Evolutionary conservation across 2,329 filamentous ascomycete species (phyloP), one percentile per base, ranked within the genome.

Genomic region (Sporothrix dimorphospora): DNA sequence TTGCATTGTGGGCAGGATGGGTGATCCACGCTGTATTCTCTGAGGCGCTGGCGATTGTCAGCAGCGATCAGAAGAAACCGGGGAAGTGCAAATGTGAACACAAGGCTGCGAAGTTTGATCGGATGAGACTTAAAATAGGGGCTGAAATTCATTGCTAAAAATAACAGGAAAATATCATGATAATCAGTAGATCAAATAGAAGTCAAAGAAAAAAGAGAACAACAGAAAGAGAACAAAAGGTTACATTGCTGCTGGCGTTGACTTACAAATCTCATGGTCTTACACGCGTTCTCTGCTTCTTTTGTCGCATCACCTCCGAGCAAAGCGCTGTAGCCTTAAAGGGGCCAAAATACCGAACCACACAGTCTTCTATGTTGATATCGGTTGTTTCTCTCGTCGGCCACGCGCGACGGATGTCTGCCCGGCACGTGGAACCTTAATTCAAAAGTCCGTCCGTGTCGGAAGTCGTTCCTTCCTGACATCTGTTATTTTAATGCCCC

Each of bases 381-480:
- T 40, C 55, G 55, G 16, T 7, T 38, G 55, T 40, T 6, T 38
- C 14, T n/a, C 47, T 6, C n/a, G 49, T 16, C 53, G 53, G 16
- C 55, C 30, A 53, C 9, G 55, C 55, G 27, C 55, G 16, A 19
- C 51, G 51, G 51, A 65, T 21, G 38, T 38, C 51, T 14, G 24
- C 4, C 16, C 59, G 38, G 59, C 59, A 42, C 19, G 14, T 63
- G 14, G 34, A 42, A 42, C 57, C 57, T 63, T 42, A 63, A 63
- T 42, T 40, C 19, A 63, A 61, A 63, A 63, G 57, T 63, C 57
- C 57, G 57, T 63, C 57, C 34, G 57, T 63, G 34, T 3, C n/a
- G 34, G 34, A 63, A 63, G 38, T 40, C 57, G 53, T 34, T 57
- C 53, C 14, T 57, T 57, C 53, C 53, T 57, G n/a, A n/a, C 34